Evolutionary conservation across 192 early-diverging fungal species (phyloP).

Genomic region (Geranomyces variabilis): DNA sequence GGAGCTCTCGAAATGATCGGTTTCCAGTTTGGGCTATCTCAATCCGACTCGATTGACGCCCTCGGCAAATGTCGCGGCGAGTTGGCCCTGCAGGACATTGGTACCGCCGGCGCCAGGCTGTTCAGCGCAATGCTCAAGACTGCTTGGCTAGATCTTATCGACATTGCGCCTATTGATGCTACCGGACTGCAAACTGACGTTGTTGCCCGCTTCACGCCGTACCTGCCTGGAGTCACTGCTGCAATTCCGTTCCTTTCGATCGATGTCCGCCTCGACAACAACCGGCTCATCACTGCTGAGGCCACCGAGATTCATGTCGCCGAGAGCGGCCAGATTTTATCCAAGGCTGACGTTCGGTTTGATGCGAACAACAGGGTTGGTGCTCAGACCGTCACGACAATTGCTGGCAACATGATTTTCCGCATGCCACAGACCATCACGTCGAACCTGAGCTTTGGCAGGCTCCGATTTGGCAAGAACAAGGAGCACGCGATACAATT

Average conservation of each 20-base stretch:
- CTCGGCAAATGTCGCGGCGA: slow-evolving; percentile 1
- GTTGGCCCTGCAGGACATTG: slow-evolving; percentile 17
- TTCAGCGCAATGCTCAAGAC: slow-evolving; percentile 8
- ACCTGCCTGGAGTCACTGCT: slow-evolving; percentile 12
- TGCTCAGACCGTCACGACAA: slow-evolving; percentile 17
- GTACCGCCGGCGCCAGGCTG: slow-evolving; percentile 11
- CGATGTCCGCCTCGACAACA: slow-evolving; percentile 21
- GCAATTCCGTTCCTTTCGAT: slow-evolving; percentile 29
- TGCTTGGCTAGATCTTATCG: slow-evolving; percentile 15
- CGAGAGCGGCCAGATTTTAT: slow-evolving; percentile 9
- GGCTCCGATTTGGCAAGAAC: slow-evolving; percentile 27
- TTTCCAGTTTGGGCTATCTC: slow-evolving; percentile 19
- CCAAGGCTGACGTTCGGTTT: slow-evolving; percentile 21
- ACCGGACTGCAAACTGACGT: slow-evolving; percentile 3
- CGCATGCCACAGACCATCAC: slow-evolving; percentile 22
- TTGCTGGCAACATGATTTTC: slow-evolving; percentile 26
- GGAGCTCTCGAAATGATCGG: not conserved
- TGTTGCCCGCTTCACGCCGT: slow-evolving; percentile 16
- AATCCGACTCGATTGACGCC: slow-evolving; percentile 17
- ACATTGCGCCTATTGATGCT: slow-evolving; percentile 13
- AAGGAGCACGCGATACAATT: slow-evolving; percentile 17
- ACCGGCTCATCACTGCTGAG: slow-evolving; percentile 18
- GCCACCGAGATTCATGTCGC: slow-evolving; percentile 27
- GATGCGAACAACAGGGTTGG: slow-evolving; percentile 17
- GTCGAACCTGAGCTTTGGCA: not conserved